Evolutionary conservation across 352 stramenopile genomes (phyloP).

Genomic region (Globisporangium paddicum): DNA sequence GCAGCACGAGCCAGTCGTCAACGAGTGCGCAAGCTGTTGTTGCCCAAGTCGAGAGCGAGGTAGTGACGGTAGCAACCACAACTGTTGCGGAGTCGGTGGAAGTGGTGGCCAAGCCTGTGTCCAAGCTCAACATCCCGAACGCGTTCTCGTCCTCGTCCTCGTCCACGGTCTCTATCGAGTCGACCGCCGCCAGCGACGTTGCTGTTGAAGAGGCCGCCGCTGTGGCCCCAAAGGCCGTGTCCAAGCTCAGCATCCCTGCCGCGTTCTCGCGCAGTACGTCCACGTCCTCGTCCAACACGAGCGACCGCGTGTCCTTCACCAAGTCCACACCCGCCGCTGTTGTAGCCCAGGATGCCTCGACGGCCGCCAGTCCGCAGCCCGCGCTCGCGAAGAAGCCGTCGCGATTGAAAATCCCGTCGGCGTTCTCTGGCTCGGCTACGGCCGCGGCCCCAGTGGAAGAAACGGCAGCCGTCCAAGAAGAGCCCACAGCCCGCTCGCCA

Average conservation of each 20-base stretch:
- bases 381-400: slow-evolving; percentile 20
- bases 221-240: slow-evolving; percentile 37
- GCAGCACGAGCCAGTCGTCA: too few relatives aligned
- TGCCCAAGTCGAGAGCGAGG: too few relatives aligned
- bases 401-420: slow-evolving; percentile 28
- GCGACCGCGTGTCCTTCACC: slow-evolving; percentile 6
- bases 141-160: slow-evolving; percentile 11
- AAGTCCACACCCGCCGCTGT: not conserved
- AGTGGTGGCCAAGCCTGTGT: slow-evolving; percentile 41
- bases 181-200: not conserved
- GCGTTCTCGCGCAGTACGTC: slow-evolving; percentile 47
- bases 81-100: too few relatives aligned
- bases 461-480: not conserved
- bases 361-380: not conserved
- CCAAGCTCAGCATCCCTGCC: slow-evolving; percentile 48
- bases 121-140: slow-evolving; percentile 44
- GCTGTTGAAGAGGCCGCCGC: not conserved
- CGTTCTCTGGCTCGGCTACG: slow-evolving; percentile 12
- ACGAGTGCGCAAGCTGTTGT: too few relatives aligned
- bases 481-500: not conserved
- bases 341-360: not conserved
- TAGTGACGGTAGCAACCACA: too few relatives aligned
- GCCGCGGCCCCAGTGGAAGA: not conserved
- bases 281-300: slow-evolving; percentile 23
- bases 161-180: not conserved